Conservation (phyloP, 139 green algal genomes). For the Closterium sp. region DNA sequence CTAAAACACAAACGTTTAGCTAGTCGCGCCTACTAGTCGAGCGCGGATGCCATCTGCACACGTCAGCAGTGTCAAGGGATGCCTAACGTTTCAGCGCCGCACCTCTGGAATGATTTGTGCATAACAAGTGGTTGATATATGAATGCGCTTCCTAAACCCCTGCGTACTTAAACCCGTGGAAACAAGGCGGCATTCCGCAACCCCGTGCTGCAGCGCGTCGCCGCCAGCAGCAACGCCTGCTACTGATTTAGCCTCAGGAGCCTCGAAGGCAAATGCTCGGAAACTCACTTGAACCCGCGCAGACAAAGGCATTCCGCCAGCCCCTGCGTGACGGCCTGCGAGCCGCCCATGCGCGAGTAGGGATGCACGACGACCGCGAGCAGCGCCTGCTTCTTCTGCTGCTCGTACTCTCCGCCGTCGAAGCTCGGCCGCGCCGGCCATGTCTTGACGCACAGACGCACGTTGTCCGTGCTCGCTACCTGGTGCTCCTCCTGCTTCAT, state of each 20-base stretch:
- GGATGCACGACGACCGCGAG: conserved; percentile 13
- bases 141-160: neutral
- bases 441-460: neutral
- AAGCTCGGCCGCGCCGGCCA: conserved; percentile 2
- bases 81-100: neutral
- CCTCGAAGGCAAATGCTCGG: neutral
- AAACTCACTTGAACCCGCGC: conserved; percentile 10
- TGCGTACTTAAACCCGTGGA: neutral
- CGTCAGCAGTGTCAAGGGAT: neutral
- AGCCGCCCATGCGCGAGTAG: conserved; percentile 24
- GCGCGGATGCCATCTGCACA: neutral
- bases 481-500: neutral
- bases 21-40: neutral
- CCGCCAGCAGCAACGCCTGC: neutral
- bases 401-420: neutral
- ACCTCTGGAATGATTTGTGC: too few relatives aligned
- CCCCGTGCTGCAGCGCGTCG: too few relatives aligned
- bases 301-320: neutral
- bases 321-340: neutral
- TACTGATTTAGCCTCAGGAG: neutral
- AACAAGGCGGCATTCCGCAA: neutral
- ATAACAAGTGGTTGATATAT: too few relatives aligned
- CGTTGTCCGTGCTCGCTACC: neutral
- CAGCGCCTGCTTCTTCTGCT: neutral
- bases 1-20: neutral